Evolutionary conservation across 805 yeast species (phyloP).

Genomic region (Kuraishia hungarica): DNA sequence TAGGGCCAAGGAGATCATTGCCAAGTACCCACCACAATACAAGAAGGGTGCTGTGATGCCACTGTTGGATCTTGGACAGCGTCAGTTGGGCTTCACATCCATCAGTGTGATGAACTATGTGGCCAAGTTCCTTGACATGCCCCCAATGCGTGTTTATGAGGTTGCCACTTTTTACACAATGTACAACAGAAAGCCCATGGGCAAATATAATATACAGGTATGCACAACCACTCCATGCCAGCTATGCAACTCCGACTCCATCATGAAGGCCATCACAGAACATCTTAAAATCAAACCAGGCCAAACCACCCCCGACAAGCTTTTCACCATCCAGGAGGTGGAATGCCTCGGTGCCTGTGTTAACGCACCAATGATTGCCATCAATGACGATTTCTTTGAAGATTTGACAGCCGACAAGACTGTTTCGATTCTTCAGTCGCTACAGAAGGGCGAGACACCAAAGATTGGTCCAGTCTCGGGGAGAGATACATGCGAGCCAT

Average conservation of each 20-base stretch:
- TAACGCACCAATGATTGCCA: slow-evolving; percentile 82
- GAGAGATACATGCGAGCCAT: slow-evolving; percentile 72
- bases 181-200: slow-evolving; percentile 83
- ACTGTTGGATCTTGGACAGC: slow-evolving; percentile 75
- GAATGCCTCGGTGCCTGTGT: slow-evolving; percentile 92
- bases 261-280: slow-evolving; percentile 59
- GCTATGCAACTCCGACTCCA: slow-evolving; percentile 73
- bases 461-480: slow-evolving; percentile 63
- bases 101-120: slow-evolving; percentile 86
- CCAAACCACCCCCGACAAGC: slow-evolving; percentile 64
- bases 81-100: slow-evolving; percentile 80
- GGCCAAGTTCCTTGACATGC: slow-evolving; percentile 77
- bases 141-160: slow-evolving; percentile 91
- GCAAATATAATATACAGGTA: slow-evolving; percentile 74
- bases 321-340: slow-evolving; percentile 79
- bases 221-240: slow-evolving; percentile 91
- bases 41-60: slow-evolving; percentile 89
- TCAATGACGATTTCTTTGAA: slow-evolving; percentile 77
- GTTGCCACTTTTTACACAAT: slow-evolving; percentile 90
- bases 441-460: slow-evolving; percentile 55
- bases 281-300: slow-evolving; percentile 65
- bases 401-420: slow-evolving; percentile 68
- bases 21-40: slow-evolving; percentile 80
- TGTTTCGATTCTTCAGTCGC: slow-evolving; percentile 48
- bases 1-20: slow-evolving; percentile 65